Evolutionary conservation across 768 basidiomycete species (phyloP).

Genomic region (Paxillus rubicundulus): DNA sequence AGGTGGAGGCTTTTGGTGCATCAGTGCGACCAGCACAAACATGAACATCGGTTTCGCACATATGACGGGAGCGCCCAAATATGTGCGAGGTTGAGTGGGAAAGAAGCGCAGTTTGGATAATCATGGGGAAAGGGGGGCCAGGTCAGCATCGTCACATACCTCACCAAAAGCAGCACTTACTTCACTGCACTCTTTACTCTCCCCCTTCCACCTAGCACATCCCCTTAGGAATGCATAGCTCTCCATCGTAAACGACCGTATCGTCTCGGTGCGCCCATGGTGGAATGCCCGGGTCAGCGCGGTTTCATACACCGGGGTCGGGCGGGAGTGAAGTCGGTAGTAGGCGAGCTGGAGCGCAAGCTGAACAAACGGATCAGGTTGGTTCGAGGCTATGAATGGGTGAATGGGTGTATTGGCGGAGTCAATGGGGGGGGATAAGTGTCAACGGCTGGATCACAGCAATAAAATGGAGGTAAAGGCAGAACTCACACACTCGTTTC

Average conservation of each 20-base stretch:
- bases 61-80: slow-evolving; percentile 26
- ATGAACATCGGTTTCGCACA: slow-evolving; percentile 2
- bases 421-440: too few species aligned
- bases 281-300: slow-evolving; percentile 84
- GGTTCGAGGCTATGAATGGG: slow-evolving; percentile 41
- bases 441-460: too few species aligned
- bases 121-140: background rate
- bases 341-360: slow-evolving; percentile 91
- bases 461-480: background rate
- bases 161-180: slow-evolving; percentile 8
- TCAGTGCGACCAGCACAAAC: background rate
- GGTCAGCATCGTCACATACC: background rate
- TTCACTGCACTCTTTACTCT: background rate
- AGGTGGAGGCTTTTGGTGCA: slow-evolving; percentile 19
- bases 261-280: slow-evolving; percentile 87
- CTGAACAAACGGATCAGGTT: slow-evolving; percentile 86
- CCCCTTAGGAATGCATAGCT: slow-evolving; percentile 55
- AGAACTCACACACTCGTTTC: slow-evolving; percentile 58
- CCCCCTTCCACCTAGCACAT: slow-evolving; percentile 18
- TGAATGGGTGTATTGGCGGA: background rate
- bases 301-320: slow-evolving; percentile 93
- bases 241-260: slow-evolving; percentile 71
- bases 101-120: slow-evolving; percentile 1
- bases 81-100: background rate
- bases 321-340: slow-evolving; percentile 71